Evolutionary conservation across 768 basidiomycete species (phyloP), one percentile per base, ranked within the genome.

Genomic region (Serendipita sp.): DNA sequence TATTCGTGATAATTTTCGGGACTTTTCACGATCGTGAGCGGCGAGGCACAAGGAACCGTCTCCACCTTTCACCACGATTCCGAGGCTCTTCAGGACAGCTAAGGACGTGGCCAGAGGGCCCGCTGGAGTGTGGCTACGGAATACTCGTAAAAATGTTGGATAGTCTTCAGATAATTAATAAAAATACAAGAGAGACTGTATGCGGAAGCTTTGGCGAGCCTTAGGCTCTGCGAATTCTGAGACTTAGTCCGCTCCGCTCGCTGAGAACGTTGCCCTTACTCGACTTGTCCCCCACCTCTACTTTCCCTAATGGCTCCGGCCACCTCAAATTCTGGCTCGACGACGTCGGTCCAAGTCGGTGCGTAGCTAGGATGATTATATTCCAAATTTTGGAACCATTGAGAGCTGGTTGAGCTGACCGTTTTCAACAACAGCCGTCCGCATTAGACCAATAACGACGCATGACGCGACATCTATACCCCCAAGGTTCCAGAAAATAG

Each of bases 321-420:
- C 44, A 48, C 44, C 15, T 51, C 62, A 23, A 60, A 36, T 38
- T 23, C 56, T 34, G 56, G 56, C 56, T 60, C 3, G 28, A 81
- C 86, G 77, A 92, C 90, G 69, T 91, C 90, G 69, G 90, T 93
- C 64, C 89, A 92, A 92, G 91, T 93, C 75, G 91, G 91, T 87
- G 64, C 79, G 91, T 84, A 64, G 30, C n/a, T 7, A 13, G 47
- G 8, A 11, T 1, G n/a, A 38, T 44, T n/a, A 32, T 36, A 11
- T 63, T 28, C 28, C 30, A 56, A 51, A 28, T 51, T 45, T 13
- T 64, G 44, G 11, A 23, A 63, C 56, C 56, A 34, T 34, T 52
- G 65, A 66, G 52, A 44, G 52, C 44, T 47, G 44, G 63, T 45
- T 63, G 13, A 41, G 5, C 41, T 23, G 32, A 34, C 35, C 48